Evolutionary conservation across 495 filamentous ascomycete genomes (phyloP).

Genomic region (Penicillium daleae): DNA sequence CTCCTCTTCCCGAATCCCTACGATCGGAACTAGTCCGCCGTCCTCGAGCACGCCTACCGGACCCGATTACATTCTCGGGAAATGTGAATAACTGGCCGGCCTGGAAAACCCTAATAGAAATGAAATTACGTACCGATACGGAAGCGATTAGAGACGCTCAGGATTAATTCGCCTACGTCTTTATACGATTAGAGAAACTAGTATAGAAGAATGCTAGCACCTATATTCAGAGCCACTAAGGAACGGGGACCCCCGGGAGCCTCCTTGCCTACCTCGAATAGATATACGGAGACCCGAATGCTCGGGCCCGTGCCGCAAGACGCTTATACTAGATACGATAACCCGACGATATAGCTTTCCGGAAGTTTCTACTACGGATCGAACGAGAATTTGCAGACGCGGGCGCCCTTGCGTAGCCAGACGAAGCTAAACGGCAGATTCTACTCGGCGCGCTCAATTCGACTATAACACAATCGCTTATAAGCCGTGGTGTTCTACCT

Average conservation of each 20-base stretch:
- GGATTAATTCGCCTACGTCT: conserved; percentile 7
- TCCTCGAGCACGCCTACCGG: conserved; percentile 1
- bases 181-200: conserved; percentile 7
- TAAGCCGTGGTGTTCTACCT: conserved; percentile 8
- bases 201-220: conserved; percentile 13
- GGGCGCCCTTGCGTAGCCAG: not conserved
- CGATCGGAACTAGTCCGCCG: too few species aligned
- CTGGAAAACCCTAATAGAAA: not conserved
- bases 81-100: conserved; percentile 3
- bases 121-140: not conserved
- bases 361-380: not conserved
- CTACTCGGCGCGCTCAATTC: not conserved
- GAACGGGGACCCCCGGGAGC: not conserved
- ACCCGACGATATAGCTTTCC: not conserved
- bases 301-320: not conserved
- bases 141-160: not conserved
- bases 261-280: not conserved
- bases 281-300: conserved; percentile 10
- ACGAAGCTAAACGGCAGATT: conserved; percentile 4
- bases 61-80: conserved; percentile 3
- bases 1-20: too few species aligned
- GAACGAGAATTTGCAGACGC: conserved; percentile 4
- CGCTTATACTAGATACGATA: conserved; percentile 9
- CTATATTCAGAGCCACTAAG: not conserved
- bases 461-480: conserved; percentile 1